Percentiles rank a stretch among this genome's conserved stretches.
These are phyloP conservation scores for Pterulicium gracile DNA, from an alignment of 1,284 basidiomycete genomes.

Conservation along the genomic window DNA sequence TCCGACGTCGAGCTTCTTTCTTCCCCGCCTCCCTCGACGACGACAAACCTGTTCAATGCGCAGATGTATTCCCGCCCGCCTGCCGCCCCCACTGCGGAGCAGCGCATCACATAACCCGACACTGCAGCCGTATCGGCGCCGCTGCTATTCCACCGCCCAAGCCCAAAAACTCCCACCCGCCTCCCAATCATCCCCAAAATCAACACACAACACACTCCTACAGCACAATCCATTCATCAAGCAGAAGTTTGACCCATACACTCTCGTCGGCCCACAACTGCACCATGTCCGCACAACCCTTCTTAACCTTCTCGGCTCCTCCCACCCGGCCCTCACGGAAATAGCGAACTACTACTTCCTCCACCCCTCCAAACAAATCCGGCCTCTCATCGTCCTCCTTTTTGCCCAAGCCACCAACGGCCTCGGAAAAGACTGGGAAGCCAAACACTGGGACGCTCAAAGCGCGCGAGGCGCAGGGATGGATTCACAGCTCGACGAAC, in stretches of 20 bases:
- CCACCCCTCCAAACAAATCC: constrained; percentile 69
- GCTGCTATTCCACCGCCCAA: background rate
- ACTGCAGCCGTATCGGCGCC: too few relatives aligned
- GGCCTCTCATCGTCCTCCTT: constrained; percentile 73
- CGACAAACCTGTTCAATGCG: too few relatives aligned
- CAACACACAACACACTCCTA: background rate
- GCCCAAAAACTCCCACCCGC: background rate
- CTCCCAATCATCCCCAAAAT: background rate
- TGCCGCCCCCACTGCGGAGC: too few relatives aligned
- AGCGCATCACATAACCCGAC: too few relatives aligned
- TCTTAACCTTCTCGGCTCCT: constrained; percentile 62
- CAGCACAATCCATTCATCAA: background rate
- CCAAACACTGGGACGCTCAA: constrained; percentile 34
- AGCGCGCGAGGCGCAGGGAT: constrained; percentile 28
- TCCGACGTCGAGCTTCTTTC: too few relatives aligned
- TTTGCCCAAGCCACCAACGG: constrained; percentile 81
- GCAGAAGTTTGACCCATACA: constrained; percentile 34
- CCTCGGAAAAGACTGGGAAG: constrained; percentile 53
- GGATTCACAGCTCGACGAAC: constrained; percentile 50
- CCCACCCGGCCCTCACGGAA: constrained; percentile 65
- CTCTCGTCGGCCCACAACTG: constrained; percentile 51
- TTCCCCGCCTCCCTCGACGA: too few relatives aligned
- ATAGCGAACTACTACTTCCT: constrained; percentile 83
- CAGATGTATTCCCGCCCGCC: too few relatives aligned
- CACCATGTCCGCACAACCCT: constrained; percentile 54